These are phyloP conservation scores for Alternaria viburni DNA, from an alignment of 2,329 filamentous ascomycete species.

Conservation along the genomic window DNA sequence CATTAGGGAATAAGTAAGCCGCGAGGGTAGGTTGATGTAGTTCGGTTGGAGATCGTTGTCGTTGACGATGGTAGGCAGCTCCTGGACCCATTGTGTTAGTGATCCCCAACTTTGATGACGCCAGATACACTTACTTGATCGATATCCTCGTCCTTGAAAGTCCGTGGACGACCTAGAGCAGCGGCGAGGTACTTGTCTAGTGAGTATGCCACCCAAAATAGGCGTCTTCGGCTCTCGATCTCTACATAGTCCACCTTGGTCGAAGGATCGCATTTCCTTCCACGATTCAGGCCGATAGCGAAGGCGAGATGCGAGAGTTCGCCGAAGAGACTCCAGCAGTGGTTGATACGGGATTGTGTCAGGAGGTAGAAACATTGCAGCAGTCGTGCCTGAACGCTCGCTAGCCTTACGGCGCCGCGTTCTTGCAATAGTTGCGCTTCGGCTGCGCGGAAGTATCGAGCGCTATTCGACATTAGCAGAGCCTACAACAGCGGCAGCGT, in stretches of 20 bases:
- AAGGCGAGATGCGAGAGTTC: constrained; percentile 61
- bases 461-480: constrained; percentile 19
- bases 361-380: constrained; percentile 66
- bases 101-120: not conserved
- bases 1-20: constrained; percentile 49
- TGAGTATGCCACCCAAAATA: constrained; percentile 69
- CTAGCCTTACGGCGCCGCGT: constrained; percentile 60
- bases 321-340: constrained; percentile 67
- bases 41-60: constrained; percentile 39
- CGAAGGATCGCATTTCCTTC: constrained; percentile 40
- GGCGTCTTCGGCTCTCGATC: constrained; percentile 61
- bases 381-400: constrained; percentile 64
- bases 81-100: constrained; percentile 28
- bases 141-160: constrained; percentile 69
- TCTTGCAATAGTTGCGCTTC: constrained; percentile 57
- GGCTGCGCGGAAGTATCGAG: constrained; percentile 53
- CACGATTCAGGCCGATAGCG: constrained; percentile 54
- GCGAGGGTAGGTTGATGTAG: constrained; percentile 36
- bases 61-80: constrained; percentile 44
- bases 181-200: constrained; percentile 69
- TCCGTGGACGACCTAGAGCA: constrained; percentile 66
- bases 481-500: not conserved
- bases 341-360: constrained; percentile 65
- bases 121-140: constrained; percentile 59
- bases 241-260: constrained; percentile 53